Percentiles rank a stretch among this genome's conserved stretches.
These are phyloP conservation scores for Fraxinus platypoda DNA, from an alignment of 305 asterid genomes.

Conservation along the genomic window DNA sequence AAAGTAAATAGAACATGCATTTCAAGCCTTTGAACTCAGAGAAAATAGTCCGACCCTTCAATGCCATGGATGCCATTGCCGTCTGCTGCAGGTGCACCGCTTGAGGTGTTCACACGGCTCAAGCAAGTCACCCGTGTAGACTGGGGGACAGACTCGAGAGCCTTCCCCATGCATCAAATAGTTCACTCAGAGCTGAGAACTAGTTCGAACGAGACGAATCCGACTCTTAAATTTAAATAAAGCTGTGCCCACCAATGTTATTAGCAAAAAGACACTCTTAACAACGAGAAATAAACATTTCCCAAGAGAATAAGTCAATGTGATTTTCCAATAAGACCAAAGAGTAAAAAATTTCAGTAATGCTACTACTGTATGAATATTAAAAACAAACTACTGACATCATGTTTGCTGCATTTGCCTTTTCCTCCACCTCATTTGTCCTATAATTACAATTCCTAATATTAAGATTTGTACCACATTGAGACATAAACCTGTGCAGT, in stretches of 20 bases:
- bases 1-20: background rate
- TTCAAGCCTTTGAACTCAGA: background rate
- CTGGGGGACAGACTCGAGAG: background rate
- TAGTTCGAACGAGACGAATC: background rate
- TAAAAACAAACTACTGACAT: no score
- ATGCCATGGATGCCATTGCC: background rate
- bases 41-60: background rate
- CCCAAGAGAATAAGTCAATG: background rate
- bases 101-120: background rate
- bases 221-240: no score
- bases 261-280: background rate
- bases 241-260: background rate
- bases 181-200: background rate
- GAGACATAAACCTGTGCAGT: conserved; percentile 77
- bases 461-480: conserved; percentile 78
- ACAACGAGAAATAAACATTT: background rate
- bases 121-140: background rate
- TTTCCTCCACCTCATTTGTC: conserved; percentile 33
- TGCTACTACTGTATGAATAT: background rate
- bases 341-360: background rate
- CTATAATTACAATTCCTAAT: conserved; percentile 45
- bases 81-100: background rate
- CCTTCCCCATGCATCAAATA: no score
- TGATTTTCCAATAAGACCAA: background rate
- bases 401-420: no score